Percentiles rank a stretch among this genome's conserved stretches.
These are phyloP conservation scores for Jacaranda mimosifolia DNA, from an alignment of 257 asterid genomes.

Conservation along the genomic window DNA sequence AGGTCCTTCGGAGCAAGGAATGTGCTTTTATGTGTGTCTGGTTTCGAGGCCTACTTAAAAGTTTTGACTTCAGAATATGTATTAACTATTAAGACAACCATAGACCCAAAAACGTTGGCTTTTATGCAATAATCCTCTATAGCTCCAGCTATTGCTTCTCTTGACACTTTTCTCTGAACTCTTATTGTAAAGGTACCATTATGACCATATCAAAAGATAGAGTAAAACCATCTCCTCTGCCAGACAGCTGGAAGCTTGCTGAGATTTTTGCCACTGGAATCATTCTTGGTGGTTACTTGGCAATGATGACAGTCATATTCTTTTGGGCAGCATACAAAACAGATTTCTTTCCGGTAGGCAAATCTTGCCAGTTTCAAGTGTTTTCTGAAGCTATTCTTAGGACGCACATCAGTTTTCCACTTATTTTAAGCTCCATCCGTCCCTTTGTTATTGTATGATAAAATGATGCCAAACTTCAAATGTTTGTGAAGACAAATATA, in stretches of 20 bases:
- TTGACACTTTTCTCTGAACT: constrained; percentile 24
- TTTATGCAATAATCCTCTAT: neutral
- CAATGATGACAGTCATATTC: constrained; percentile 98
- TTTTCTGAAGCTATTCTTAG: constrained; percentile 7
- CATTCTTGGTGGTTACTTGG: constrained; percentile 91
- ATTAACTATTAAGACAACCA: neutral
- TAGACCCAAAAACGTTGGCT: neutral
- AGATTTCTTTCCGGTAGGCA: constrained; percentile 81
- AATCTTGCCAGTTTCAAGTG: neutral
- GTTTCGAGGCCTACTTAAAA: neutral
- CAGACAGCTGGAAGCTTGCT: constrained; percentile 97
- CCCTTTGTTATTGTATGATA: no score
- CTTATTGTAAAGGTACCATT: constrained; percentile 74
- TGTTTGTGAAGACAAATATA: no score
- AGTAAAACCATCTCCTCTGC: constrained; percentile 96
- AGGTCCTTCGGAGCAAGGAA: no score
- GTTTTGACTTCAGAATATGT: neutral
- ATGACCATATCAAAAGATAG: constrained; percentile 98
- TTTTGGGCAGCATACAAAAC: constrained; percentile 97
- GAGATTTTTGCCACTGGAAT: constrained; percentile 94
- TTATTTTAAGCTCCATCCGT: no score
- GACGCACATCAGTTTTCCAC: neutral
- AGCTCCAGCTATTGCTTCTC: constrained; percentile 2
- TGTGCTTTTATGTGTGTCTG: no score
- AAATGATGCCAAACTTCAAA: no score